These are phyloP conservation scores for Paramecium tetraurelia DNA, from an alignment of 73 alveolate species.

Conservation along the genomic window DNA sequence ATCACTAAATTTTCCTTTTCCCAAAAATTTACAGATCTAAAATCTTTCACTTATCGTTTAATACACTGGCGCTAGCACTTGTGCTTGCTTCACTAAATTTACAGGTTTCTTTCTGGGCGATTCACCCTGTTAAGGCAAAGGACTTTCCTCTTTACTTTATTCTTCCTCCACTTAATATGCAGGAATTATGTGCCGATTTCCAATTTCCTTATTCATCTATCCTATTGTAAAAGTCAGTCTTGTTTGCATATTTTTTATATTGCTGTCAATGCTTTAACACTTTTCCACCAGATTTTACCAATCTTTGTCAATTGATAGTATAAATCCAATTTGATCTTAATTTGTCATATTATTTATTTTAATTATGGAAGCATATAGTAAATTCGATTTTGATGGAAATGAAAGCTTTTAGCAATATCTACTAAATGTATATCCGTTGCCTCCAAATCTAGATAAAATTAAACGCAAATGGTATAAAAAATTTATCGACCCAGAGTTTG, in stretches of 20 bases:
- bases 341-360: constrained; percentile 13
- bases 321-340: constrained; percentile 18
- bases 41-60: constrained; percentile 55
- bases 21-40: constrained; percentile 76
- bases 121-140: not conserved
- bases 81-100: not conserved
- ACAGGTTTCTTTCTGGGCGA: constrained; percentile 11
- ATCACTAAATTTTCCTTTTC: constrained; percentile 85
- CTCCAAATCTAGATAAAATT: not conserved
- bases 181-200: not conserved
- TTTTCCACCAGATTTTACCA: constrained; percentile 1
- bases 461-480: constrained; percentile 39
- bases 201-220: constrained; percentile 9
- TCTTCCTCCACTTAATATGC: constrained; percentile 28
- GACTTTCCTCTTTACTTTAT: constrained; percentile 14
- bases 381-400: constrained; percentile 22
- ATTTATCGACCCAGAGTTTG: constrained; percentile 33
- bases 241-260: not conserved
- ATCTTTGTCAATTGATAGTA: not conserved
- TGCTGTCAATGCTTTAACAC: not conserved
- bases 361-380: constrained; percentile 32
- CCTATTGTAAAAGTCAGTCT: constrained; percentile 20
- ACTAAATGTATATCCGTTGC: not conserved
- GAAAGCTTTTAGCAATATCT: not conserved
- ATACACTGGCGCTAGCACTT: not conserved